phyloP scores from a whole-genome alignment of 805 yeast genomes.

The Debaryomyces tyrocola region DNA sequence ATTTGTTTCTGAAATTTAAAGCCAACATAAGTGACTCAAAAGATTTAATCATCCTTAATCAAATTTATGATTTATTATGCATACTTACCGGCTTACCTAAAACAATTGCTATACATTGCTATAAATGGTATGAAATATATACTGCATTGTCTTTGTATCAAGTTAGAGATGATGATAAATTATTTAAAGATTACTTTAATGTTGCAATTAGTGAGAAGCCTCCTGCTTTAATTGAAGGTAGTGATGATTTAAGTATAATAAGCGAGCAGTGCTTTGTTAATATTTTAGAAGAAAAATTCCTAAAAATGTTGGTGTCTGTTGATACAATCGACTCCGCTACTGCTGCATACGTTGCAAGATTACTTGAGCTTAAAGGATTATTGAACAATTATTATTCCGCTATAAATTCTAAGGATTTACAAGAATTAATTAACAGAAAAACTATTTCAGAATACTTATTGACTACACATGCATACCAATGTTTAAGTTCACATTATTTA shows the following conservation, averaged over 20 bases:
- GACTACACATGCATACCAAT: conserved; percentile 54
- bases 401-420: conserved; percentile 4
- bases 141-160: conserved; percentile 58
- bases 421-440: conserved; percentile 15
- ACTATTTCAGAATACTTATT: conserved; percentile 57
- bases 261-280: conserved; percentile 48
- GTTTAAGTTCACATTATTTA: conserved; percentile 50
- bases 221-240: conserved; percentile 35
- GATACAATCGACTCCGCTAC: conserved; percentile 63
- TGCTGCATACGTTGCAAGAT: conserved; percentile 59
- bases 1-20: conserved; percentile 28
- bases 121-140: conserved; percentile 69
- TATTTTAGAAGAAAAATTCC: conserved; percentile 54
- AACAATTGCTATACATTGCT: conserved; percentile 51
- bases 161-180: conserved; percentile 45
- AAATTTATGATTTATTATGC: conserved; percentile 42
- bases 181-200: conserved; percentile 34
- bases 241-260: conserved; percentile 32
- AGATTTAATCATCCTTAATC: conserved; percentile 28
- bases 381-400: conserved; percentile 38
- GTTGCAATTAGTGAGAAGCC: conserved; percentile 34
- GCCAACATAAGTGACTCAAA: conserved; percentile 22
- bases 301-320: conserved; percentile 57
- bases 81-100: conserved; percentile 50
- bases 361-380: conserved; percentile 65